Evolutionary conservation across 306 rosid genomes (phyloP).

Genomic region (Trichosanthes truncata): DNA sequence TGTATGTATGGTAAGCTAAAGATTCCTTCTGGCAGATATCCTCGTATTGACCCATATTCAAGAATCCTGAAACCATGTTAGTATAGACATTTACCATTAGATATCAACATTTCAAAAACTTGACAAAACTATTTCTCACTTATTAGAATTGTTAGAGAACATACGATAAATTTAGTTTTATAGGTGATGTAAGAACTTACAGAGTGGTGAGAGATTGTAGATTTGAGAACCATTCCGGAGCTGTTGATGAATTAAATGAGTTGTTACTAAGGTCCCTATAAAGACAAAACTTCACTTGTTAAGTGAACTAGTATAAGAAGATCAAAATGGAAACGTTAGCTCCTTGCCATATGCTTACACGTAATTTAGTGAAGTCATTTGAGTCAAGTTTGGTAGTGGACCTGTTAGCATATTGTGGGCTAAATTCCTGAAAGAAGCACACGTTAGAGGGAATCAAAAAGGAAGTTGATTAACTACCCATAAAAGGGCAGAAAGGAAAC

Average conservation of each 20-base stretch:
- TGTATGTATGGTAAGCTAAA: conserved; percentile 66
- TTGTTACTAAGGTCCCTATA: conserved; percentile 84
- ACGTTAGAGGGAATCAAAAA: conserved; percentile 1
- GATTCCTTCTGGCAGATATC: conserved; percentile 52
- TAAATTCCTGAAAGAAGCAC: conserved; percentile 48
- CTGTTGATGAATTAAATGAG: conserved; percentile 49
- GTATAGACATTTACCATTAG: not conserved
- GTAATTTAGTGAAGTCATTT: conserved; percentile 58
- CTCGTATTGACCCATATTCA: conserved; percentile 70
- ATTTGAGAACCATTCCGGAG: conserved; percentile 70
- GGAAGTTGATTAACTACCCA: not conserved
- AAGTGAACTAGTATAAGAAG: conserved; percentile 4
- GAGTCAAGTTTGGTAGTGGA: conserved; percentile 55
- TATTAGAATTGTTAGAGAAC: not conserved
- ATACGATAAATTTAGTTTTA: not conserved
- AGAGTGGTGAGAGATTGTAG: conserved; percentile 65
- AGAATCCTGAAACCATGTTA: conserved; percentile 31
- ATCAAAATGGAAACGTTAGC: conserved; percentile 10
- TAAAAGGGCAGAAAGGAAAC: not conserved
- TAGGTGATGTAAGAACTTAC: conserved; percentile 39
- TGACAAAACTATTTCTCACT: not conserved
- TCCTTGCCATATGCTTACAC: conserved; percentile 41
- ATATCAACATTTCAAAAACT: not conserved
- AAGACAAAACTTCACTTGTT: conserved; percentile 9
- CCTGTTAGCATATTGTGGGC: conserved; percentile 55